Base-by-base conservation (phyloP, 805 yeast species). In the Citeromyces nyonsensis region DNA sequence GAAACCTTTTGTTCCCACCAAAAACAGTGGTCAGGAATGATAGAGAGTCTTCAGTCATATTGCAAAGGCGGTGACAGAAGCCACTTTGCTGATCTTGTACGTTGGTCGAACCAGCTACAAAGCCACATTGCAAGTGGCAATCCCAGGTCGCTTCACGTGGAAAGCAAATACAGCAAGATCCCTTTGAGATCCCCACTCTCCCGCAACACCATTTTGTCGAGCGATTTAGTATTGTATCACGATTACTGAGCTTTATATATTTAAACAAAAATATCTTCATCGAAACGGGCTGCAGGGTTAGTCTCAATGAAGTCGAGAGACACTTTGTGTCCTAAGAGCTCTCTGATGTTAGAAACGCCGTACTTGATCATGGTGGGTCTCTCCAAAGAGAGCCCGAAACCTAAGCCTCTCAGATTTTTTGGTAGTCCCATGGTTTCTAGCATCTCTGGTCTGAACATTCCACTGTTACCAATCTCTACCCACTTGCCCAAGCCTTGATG, bases 361-460 rank as follows among this genome's bases (percentile, higher is more conserved):
- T 91, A 91, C 61, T 88, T 91, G 57, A 91, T 91, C 99, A 91
- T 91, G 24, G 99, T 91, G 41, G 99, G 99, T 63, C 99, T 78
- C 61, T 91, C 99, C 53, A 91, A 68, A 15, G 94, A 80, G 47
- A 91, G 66, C 49, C 99, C 99, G 85, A 94, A 91, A 40, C 99
- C 99, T 43, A 85, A 69, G 9, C 88, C 97, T 54, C 96, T 71
- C 63, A 93, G 58, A 52, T 83, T 80, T 63, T 77, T 77, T 38
- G 98, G 98, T 49, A 91, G 69, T 25, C 99, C 99, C 97, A 91
- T 88, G 29, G 95, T 63, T 61, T 85, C 95, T 53, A 93, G 68
- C 99, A 91, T 91, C 62, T 91, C 99, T 10, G 99, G 98, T 61
- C 99, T 77, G 69, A 91, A 91, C 95, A 91, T 80, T 56, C 99